These are phyloP conservation scores for Aspergillus texensis DNA, from an alignment of 2,329 filamentous ascomycete genomes.

Conservation along the genomic window DNA sequence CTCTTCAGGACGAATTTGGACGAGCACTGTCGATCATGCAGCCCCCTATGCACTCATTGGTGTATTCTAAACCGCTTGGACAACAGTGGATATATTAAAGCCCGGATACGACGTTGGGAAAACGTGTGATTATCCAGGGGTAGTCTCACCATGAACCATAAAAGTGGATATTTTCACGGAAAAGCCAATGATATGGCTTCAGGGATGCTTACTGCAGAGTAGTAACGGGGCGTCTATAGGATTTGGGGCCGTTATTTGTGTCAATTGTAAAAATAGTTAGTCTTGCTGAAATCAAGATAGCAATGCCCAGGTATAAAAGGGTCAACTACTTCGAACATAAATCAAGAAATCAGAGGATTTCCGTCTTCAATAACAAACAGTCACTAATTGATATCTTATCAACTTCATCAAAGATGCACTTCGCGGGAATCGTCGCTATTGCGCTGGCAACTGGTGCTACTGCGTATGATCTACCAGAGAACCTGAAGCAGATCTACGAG, in stretches of 20 bases:
- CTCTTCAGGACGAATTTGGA: not conserved
- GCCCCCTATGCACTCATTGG: not conserved
- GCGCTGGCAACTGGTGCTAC: not conserved
- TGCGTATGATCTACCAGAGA: slow-evolving; percentile 21
- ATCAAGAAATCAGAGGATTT: not conserved
- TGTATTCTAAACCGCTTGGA: not conserved
- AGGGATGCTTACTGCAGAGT: not conserved
- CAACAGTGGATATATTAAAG: not conserved
- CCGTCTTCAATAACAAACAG: not conserved
- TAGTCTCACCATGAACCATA: not conserved
- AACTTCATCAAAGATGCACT: not conserved
- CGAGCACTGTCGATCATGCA: not conserved
- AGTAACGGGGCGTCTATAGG: not conserved
- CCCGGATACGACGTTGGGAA: not conserved
- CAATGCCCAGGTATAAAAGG: not conserved
- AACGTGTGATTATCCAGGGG: not conserved
- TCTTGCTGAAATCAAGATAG: not conserved
- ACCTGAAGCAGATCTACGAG: slow-evolving; percentile 24
- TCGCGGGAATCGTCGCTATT: not conserved
- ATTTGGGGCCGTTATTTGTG: not conserved
- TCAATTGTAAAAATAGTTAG: not conserved
- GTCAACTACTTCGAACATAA: not conserved
- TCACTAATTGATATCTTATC: not conserved
- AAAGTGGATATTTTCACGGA: not conserved
- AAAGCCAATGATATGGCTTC: not conserved